Evolutionary conservation across 2,329 filamentous ascomycete genomes (phyloP), one percentile per base, ranked within the genome.

Genomic region (Pseudocercospora fijiensis): DNA sequence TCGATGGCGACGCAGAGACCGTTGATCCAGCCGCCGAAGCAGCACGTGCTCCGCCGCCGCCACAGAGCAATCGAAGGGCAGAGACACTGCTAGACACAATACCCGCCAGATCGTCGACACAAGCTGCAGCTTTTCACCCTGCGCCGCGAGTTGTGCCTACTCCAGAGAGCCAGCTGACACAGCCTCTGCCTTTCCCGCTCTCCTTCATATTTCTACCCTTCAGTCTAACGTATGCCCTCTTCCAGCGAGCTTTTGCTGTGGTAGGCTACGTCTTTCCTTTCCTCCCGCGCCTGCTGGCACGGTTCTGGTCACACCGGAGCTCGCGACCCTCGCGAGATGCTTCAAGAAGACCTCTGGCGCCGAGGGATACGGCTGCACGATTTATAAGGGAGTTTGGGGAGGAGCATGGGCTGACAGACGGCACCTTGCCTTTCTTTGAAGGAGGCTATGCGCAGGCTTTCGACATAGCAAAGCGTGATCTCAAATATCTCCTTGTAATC

Each of bases 311-410:
- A 20, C 82, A 85, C 37, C 83, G 86, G 22, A 81, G 82, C 20
- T 78, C 81, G 6, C 77, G 86, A 20, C 85, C 83, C 18, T 85
- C 85, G 11, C 81, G 84, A 63, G 88, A 87, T 69, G 88, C 88
- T 1, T 72, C 72, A 33, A 85, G 94, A 33, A 85, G 91, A 69
- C 86, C 91, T 70, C 80, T 97, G 51, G 90, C 90, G 74, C 92
- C 94, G 1, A 87, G 90, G 62, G 95, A 99, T 74, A 94, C 92
- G 0, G 92, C 94, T 0, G 88, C 90, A 26, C 84, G 95, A 30
- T 96, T 98, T 76, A 90, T 91, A 73, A 86, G 94, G 8, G 93
- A 98, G 71, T 96, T 99, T 69, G 92, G 96, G 72, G 95, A 99
- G 78, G 91, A 96, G 72, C 95, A 97, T 73, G 92, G 92, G 0